Evolutionary conservation across 768 basidiomycete genomes (phyloP).

Genomic region (Naganishia vishniacii): DNA sequence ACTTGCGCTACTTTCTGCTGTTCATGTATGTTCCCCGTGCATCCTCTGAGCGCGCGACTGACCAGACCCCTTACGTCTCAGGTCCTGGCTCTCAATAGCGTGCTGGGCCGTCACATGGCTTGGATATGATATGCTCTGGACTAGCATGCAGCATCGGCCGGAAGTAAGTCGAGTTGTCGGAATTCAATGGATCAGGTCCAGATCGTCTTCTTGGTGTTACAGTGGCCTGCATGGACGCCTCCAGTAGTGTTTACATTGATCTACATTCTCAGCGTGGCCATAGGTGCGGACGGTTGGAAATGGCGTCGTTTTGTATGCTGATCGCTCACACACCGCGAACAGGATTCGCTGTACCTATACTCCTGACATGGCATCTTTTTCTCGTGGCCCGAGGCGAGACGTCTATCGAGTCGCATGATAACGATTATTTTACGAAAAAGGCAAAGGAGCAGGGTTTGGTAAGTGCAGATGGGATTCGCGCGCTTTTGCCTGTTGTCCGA

Average conservation of each 20-base stretch:
- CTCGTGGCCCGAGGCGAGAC: constrained; percentile 72
- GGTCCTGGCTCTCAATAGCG: constrained; percentile 72
- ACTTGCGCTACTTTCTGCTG: constrained; percentile 90
- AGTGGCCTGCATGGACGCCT: constrained; percentile 62
- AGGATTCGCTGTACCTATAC: constrained; percentile 43
- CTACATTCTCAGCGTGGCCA: constrained; percentile 69
- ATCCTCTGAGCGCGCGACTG: neutral
- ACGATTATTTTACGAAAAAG: constrained; percentile 65
- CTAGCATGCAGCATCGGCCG: constrained; percentile 55
- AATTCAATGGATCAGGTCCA: neutral
- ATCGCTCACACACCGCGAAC: no score
- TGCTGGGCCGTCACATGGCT: constrained; percentile 59
- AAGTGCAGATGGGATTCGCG: constrained; percentile 31
- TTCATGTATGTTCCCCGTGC: constrained; percentile 86
- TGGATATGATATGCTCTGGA: constrained; percentile 61
- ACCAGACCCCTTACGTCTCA: constrained; percentile 41
- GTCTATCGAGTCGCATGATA: constrained; percentile 82
- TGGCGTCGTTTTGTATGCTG: no score
- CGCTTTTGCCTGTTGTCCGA: neutral
- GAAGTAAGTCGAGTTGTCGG: neutral
- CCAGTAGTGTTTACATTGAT: constrained; percentile 64
- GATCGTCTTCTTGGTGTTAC: neutral
- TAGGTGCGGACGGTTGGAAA: no score
- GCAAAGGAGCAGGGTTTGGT: constrained; percentile 69
- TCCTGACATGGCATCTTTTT: constrained; percentile 51